Evolutionary conservation across 331 rosid genomes (phyloP), one percentile per base, ranked within the genome.

Genomic region (Cydonia oblonga): DNA sequence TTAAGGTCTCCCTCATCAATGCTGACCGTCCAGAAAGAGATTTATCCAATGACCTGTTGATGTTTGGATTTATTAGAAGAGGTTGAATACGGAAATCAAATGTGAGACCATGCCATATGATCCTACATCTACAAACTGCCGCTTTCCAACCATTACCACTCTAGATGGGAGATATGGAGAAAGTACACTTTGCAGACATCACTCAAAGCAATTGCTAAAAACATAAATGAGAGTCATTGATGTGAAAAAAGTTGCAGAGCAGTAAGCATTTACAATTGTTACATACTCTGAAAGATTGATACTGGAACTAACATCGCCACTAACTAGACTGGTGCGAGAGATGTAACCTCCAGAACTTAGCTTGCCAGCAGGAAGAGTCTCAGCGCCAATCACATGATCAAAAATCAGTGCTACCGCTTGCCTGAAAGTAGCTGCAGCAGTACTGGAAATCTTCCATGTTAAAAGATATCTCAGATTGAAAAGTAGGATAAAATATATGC

Each of bases 401-500:
- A 93, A 93, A 82, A 90, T 87, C 84, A 90, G 84, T 68, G 98
- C 97, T 72, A 90, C 97, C 18, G 97, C 97, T 86, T 93, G 98
- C 86, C 97, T 86, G 84, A 93, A 93, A 82, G 98, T 89, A 82
- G 98, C 98, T 68, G 97, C 98, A 81, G 98, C 97, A 73, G 97
- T 90, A 81, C 97, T 89, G 95, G 72, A 86, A 82, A 81, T 77
- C 75, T 79, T 73, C 63, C 79, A 81, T 68, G 85, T 80, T 76
- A 79, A 74, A 73, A 80, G 65, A 73, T n/a, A 71, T 62, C 75
- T 68, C 56, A 80, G 38, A 74, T 26, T 60, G 49, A 70, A 74
- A 30, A 49, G 59, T 63, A 49, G 44, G 53, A 15, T 62, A 68
- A 29, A 40, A 65, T 35, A 63, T 38, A 40, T 23, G 71, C 3